Evolutionary conservation across 176 grass and related monocot genomes (phyloP), one percentile per base, ranked within the genome.

Genomic region (Cenchrus americanus): DNA sequence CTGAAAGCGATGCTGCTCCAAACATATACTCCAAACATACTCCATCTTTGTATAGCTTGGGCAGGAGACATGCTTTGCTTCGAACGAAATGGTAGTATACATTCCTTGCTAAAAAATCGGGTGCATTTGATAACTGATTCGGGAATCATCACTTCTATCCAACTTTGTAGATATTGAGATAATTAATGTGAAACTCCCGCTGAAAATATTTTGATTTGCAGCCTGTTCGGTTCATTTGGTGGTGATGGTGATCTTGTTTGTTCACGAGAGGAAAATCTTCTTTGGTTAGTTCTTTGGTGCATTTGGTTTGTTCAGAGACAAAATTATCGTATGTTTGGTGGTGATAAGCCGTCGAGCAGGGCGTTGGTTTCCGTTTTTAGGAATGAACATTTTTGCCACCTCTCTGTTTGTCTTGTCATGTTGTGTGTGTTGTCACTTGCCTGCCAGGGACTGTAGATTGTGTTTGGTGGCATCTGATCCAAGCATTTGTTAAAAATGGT

Each of bases 31-130:
- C n/a, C 47, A 4, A 9, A 49, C 43, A 24, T 24, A 73, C 24
- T 43, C n/a, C 47, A 4, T 40, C 18, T 40, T 69, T 40, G 52
- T 37, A 52, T 34, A 55, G 73, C 73, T 76, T 58, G 74, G 55
- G 40, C 75, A 43, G 3, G 55, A 60, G 57, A 77, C 75, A 77
- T 62, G 40, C 75, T 47, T 77, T 46, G 57, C 75, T 77, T 62
- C 12, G 7, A 46, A 61, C 1, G 75, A 77, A 46, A 77, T 14
- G 26, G 61, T 63, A 14, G 61, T 13, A 63, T 76, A 14, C 17
- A 32, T 59, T 40, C 34, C 34, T 67, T 67, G 64, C 34, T 19
- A 41, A 15, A 15, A 44, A 42, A 7, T 76, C 57, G 30, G 53
- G 40, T 76, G 51, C 30, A 59, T 12, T 32, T 12, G 53, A n/a